A percentile compares a stretch with the other conserved stretches of the same genome.
Evolutionary conservation across 805 yeast genomes (phyloP).

Genomic region (Phaffomyces opuntiae): DNA sequence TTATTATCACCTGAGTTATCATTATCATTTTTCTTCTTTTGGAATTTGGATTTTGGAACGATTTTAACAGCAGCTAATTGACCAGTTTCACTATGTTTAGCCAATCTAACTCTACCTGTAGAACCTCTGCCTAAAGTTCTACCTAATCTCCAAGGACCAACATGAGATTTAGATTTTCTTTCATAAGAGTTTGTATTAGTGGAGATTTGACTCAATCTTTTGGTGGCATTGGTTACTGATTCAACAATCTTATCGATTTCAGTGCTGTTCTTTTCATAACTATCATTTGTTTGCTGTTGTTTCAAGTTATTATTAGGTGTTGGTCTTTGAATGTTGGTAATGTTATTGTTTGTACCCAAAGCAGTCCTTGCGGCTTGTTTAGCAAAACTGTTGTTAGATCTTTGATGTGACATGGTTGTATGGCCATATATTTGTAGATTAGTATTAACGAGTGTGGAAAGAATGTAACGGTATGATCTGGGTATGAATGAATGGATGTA

Average conservation of each 20-base stretch:
- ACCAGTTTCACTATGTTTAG: constrained; percentile 78
- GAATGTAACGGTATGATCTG: too few relatives aligned
- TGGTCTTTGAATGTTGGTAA: constrained; percentile 9
- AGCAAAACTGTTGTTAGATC: constrained; percentile 15
- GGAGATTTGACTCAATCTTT: constrained; percentile 22
- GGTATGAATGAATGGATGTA: background rate
- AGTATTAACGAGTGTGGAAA: background rate
- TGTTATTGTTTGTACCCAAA: constrained; percentile 14
- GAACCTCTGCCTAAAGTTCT: constrained; percentile 95
- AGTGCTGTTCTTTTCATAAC: constrained; percentile 4
- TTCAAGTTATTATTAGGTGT: constrained; percentile 25
- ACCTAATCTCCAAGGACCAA: constrained; percentile 97
- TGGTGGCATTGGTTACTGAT: constrained; percentile 25
- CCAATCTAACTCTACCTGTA: constrained; percentile 89
- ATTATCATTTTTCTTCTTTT: constrained; percentile 24
- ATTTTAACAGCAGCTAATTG: constrained; percentile 95
- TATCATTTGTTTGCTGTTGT: background rate
- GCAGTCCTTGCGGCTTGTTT: constrained; percentile 22
- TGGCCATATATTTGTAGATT: background rate
- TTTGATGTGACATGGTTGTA: constrained; percentile 1
- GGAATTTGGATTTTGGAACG: constrained; percentile 78
- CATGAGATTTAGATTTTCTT: constrained; percentile 25
- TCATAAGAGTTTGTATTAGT: constrained; percentile 25
- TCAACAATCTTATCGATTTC: constrained; percentile 25
- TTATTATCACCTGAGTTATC: constrained; percentile 26